Base-by-base conservation (phyloP, 169 alveolate species). In the Plasmodium gaboni region DNA sequence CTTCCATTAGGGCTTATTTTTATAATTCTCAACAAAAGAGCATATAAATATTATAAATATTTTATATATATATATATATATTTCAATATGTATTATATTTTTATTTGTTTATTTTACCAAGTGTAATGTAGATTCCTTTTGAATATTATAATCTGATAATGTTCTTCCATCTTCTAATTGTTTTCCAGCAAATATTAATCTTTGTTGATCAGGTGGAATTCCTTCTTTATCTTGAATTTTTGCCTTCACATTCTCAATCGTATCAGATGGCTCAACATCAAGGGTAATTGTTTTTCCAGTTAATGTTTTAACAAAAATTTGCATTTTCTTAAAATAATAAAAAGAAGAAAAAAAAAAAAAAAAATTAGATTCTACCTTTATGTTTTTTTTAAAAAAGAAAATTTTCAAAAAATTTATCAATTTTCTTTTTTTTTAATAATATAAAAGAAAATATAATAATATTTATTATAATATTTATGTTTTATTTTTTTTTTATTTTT, bases 141-240 rank as follows among this genome's bases (percentile, higher is more conserved):
- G 98, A 92, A 98, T 98, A 93, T 99, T 98, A 98, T 99, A 99
- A 93, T 99, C 99, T 17, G 99, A 96, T 68, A 99, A 96, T 28
- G 99, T 98, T 85, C 99, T 95, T 65, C 99, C 99, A 91, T 98
- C 99, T 92, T 98, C 99, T 78, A 99, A 94, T 94, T 98, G 99
- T 94, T 98, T 98, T 76, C 99, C 99, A 8, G 99, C 99, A 92
- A 98, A 98, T 93, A 99, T 99, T 87, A 99, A 94, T 92, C 99
- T 98, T 93, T 99, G 99, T 96, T 98, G 99, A 95, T 98, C 99
- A 15, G 99, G 99, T 17, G 99, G 99, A 80, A 98, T 97, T 1
- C 99, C 99, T 92, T 98, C 99, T 93, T 98, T 97, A 92, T 98
- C 99, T 85, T 97, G 98, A 73, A 98, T 98, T 96, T 98, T 97